Evolutionary conservation across 2,329 filamentous ascomycete genomes (phyloP).

Genomic region (Fusarium marasasianum): DNA sequence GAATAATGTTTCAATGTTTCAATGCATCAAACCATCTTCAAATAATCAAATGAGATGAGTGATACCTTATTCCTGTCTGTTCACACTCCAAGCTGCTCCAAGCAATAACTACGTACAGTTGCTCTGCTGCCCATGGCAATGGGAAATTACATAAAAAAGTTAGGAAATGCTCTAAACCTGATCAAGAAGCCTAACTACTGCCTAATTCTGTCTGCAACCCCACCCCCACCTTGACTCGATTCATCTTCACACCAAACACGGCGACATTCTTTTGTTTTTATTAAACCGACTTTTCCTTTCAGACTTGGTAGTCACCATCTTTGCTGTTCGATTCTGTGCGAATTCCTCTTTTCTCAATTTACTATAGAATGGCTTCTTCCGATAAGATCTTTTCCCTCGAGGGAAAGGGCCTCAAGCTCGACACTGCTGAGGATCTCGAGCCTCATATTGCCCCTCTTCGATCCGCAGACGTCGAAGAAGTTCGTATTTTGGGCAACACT

Average conservation of each 20-base stretch:
- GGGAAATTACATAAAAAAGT: slow-evolving; percentile 17
- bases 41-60: background rate
- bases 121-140: slow-evolving; percentile 18
- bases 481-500: slow-evolving; percentile 90
- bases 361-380: slow-evolving; percentile 44
- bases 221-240: slow-evolving; percentile 42
- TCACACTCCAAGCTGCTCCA: background rate
- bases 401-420: slow-evolving; percentile 91
- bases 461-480: slow-evolving; percentile 82
- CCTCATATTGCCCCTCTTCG: slow-evolving; percentile 81
- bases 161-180: slow-evolving; percentile 8
- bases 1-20: background rate
- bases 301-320: slow-evolving; percentile 16
- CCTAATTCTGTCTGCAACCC: slow-evolving; percentile 35
- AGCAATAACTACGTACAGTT: background rate
- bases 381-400: slow-evolving; percentile 86
- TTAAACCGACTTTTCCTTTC: slow-evolving; percentile 19
- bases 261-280: slow-evolving; percentile 33
- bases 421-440: slow-evolving; percentile 87
- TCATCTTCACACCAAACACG: slow-evolving; percentile 31
- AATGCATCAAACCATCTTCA: background rate
- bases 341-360: slow-evolving; percentile 1
- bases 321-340: slow-evolving; percentile 18
- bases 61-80: background rate
- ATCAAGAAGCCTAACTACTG: slow-evolving; percentile 18